Evolutionary conservation across 2,329 filamentous ascomycete genomes (phyloP), one percentile per base, ranked within the genome.

Genomic region (Truncatella angustata): DNA sequence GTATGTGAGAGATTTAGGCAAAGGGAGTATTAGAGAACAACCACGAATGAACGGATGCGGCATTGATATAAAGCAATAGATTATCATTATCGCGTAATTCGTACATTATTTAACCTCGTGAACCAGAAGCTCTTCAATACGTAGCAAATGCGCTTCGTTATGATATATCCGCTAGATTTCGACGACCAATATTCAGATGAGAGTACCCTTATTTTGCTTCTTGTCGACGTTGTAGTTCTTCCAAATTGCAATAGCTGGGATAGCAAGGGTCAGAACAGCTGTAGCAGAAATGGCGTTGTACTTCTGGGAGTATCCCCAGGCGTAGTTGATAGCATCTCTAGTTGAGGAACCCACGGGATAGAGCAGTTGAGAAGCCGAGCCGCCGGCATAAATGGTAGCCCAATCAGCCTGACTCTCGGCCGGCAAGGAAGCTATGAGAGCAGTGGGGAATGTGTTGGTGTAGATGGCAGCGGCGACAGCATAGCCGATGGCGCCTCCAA

Each of bases 401-500:
- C 70, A 68, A 46, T 78, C 63, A 26, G 56, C 60, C 56, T 68
- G 65, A 5, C 63, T 62, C n/a, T 67, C 65, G n/a, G 70, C 57
- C 21, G 81, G 80, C 1, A 85, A n/a, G n/a, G n/a, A n/a, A n/a
- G n/a, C n/a, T n/a, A n/a, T n/a, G n/a, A 87, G 71, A 10, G 75
- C 75, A 16, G 70, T 66, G 4, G 76, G 77, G 59, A 88, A 80
- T 1, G 79, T 76, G 54, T 78, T 75, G 0, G 79, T 82, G 85
- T 85, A 89, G 55, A 89, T 81, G 9, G 84, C 84, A 0, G 77
- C 78, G 1, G 85, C 78, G 44, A 88, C 76, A 6, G 84, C 78
- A 2, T 73, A 75, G 1, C 84, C 84, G 5, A 86, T 70, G 1
- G 82, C 81, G 18, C 76, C 77, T 36, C 84, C 85, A 53, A 87